Conservation (phyloP, 2,329 filamentous ascomycete species). For the Fusarium keratoplasticum region DNA sequence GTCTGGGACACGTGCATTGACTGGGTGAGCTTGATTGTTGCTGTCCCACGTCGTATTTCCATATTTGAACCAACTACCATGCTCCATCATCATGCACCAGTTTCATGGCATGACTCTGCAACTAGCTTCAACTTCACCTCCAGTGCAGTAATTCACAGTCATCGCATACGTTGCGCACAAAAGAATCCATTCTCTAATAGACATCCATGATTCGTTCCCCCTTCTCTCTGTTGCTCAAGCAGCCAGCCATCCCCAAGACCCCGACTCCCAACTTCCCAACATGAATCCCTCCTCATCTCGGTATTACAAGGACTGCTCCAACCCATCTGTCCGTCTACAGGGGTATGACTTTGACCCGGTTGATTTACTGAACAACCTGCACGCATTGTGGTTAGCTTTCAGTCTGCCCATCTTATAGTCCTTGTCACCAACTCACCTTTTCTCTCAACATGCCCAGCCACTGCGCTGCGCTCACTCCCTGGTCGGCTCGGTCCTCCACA, state of each 20-base stretch:
- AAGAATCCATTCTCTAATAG: conserved; percentile 43
- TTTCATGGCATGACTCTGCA: conserved; percentile 1
- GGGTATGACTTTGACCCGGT: conserved; percentile 24
- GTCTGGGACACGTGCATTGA: not conserved
- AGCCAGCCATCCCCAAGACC: conserved; percentile 29
- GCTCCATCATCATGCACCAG: not conserved
- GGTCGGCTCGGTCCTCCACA: conserved; percentile 94
- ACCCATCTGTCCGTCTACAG: conserved; percentile 31
- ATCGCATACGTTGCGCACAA: conserved; percentile 16
- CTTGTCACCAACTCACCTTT: conserved; percentile 73
- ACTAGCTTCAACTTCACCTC: not conserved
- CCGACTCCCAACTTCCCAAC: conserved; percentile 38
- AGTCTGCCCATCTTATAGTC: not conserved
- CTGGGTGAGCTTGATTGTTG: conserved; percentile 10
- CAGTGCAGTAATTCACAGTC: not conserved
- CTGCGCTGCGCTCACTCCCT: conserved; percentile 91
- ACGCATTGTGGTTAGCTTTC: conserved; percentile 25
- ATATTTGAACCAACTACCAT: not conserved
- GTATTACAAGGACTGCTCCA: conserved; percentile 39
- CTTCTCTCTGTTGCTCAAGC: conserved; percentile 31
- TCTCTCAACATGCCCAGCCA: conserved; percentile 93
- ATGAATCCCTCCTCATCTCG: conserved; percentile 35
- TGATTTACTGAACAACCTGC: conserved; percentile 51
- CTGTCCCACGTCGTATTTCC: not conserved
- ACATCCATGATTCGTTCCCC: conserved; percentile 38